Base-by-base conservation (phyloP, 768 basidiomycete genomes). In the Mycena rosella region DNA sequence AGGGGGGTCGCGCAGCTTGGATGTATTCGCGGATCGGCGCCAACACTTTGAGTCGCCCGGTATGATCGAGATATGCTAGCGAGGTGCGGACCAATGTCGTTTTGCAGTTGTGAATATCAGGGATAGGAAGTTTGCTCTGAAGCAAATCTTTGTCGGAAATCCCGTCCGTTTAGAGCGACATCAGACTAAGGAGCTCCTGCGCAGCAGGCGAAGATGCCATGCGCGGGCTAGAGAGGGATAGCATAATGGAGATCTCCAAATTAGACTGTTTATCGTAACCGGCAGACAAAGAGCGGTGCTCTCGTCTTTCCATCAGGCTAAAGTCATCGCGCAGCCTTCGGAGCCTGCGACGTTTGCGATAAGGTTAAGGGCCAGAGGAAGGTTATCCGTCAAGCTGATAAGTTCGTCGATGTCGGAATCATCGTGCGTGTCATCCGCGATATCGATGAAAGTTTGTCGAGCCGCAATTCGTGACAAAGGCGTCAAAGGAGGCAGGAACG, bases 211-310 rank as follows among this genome's bases (percentile, higher is more conserved):
- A 34, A 27, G 29, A 10, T 1, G 10, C 24, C 52, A 65, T n/a
- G 22, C 57, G 56, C 0, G 64, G 48, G n/a, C 64, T 65, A 0
- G 48, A 30, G 8, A 65, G 57, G 6, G 64, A 65, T 6, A 65
- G 24, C 15, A 17, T 32, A 30, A 65, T 65, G 17, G 64, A 65
- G 13, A 65, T 51, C 5, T 65, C 64, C 36, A 65, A 30, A 24
- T 60, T 65, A 3, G 56, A 59, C 20, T 40, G 48, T 47, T 59
- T 65, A 54, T 65, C 64, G 17, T 24, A 49, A 18, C 56, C 57
- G 11, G 15, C 38, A 20, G 64, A 59, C 1, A 65, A 26, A 65
- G 49, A 14, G 18, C 14, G 2, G 64, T 65, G 11, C 48, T 59
- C 48, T 65, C 64, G 6, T 24, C 1, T 3, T 65, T 34, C 45